Evolutionary conservation across 352 stramenopile species (phyloP).

Genomic region (Thalassiosira exigua): DNA sequence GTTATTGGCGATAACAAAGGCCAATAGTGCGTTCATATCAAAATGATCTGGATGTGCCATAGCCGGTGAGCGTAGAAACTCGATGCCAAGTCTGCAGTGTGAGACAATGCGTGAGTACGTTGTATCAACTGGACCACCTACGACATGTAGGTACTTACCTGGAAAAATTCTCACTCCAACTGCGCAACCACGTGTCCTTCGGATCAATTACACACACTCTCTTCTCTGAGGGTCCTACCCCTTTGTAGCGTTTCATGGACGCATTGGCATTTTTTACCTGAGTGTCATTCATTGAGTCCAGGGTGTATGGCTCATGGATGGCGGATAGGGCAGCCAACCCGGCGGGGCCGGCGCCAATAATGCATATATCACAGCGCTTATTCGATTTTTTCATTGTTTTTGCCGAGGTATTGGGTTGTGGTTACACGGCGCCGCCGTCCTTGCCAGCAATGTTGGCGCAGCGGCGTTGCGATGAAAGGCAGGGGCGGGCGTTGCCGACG

Average conservation of each 20-base stretch:
- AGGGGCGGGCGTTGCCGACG: too few species aligned
- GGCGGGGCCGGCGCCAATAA: constrained; percentile 69
- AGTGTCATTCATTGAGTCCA: constrained; percentile 43
- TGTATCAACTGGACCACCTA: not conserved
- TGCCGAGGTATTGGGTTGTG: too few species aligned
- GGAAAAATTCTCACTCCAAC: constrained; percentile 61
- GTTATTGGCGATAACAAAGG: constrained; percentile 56
- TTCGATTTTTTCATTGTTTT: not conserved
- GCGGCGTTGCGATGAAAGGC: too few species aligned
- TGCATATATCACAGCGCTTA: constrained; percentile 57
- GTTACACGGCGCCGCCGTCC: too few species aligned
- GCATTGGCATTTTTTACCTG: constrained; percentile 27
- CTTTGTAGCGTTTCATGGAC: not conserved
- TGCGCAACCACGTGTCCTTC: constrained; percentile 43
- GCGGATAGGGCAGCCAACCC: constrained; percentile 62
- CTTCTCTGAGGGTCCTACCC: not conserved
- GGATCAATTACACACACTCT: constrained; percentile 67
- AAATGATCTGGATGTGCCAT: constrained; percentile 75
- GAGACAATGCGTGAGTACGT: not conserved
- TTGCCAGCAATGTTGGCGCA: too few species aligned
- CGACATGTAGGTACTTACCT: constrained; percentile 17
- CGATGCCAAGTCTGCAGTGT: constrained; percentile 53
- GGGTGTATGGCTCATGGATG: constrained; percentile 55
- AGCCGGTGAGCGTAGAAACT: constrained; percentile 65
- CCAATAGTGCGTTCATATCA: constrained; percentile 61